Evolutionary conservation across 2,329 filamentous ascomycete genomes (phyloP).

Genomic region (Arthrobotrys sinensis): DNA sequence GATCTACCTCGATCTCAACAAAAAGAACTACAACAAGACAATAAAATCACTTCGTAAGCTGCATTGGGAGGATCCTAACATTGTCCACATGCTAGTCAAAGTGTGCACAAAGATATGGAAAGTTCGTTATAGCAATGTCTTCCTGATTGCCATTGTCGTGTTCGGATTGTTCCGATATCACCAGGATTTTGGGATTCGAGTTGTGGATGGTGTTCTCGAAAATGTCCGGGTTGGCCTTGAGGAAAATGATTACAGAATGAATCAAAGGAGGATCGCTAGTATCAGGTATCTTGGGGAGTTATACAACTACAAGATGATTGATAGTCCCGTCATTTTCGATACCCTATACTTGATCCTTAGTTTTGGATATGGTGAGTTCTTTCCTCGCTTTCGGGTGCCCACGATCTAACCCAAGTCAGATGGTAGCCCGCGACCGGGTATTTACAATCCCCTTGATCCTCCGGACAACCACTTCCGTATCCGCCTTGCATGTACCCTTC

Average conservation of each 20-base stretch:
- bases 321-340: conserved; percentile 95
- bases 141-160: conserved; percentile 89
- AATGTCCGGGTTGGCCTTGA: conserved; percentile 89
- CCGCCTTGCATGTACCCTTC: conserved; percentile 86
- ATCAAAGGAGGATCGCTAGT: conserved; percentile 93
- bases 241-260: conserved; percentile 97
- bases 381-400: conserved; percentile 24
- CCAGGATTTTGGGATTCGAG: conserved; percentile 87
- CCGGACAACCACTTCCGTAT: conserved; percentile 98
- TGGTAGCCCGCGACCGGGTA: conserved; percentile 84
- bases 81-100: conserved; percentile 84
- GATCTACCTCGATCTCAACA: conserved; percentile 93
- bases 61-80: conserved; percentile 95
- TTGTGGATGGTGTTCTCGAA: conserved; percentile 93
- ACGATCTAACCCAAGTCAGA: conserved; percentile 69
- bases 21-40: conserved; percentile 92
- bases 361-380: conserved; percentile 81
- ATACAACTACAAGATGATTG: conserved; percentile 97
- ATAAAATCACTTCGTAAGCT: conserved; percentile 94
- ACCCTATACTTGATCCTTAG: conserved; percentile 94
- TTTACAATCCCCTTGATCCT: conserved; percentile 82
- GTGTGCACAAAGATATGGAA: conserved; percentile 97
- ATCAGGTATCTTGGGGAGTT: conserved; percentile 96
- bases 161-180: conserved; percentile 93
- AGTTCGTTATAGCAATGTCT: conserved; percentile 97